A percentile compares a stretch with the other conserved stretches of the same genome.
Evolutionary conservation across 768 basidiomycete genomes (phyloP).

Genomic region (Leccinum subgranulosum): DNA sequence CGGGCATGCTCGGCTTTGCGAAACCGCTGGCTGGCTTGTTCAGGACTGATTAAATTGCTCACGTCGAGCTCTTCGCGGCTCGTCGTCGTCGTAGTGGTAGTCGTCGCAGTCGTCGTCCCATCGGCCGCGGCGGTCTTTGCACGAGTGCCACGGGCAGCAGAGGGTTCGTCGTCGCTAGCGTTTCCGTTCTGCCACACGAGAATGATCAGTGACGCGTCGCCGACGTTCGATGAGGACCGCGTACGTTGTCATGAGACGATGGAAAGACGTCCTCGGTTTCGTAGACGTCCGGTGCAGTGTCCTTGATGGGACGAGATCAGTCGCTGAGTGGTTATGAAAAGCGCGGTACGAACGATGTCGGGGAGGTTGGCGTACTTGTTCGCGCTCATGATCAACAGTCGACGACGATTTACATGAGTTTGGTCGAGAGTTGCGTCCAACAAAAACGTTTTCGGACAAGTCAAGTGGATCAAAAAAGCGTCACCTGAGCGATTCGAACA

Average conservation of each 20-base stretch:
- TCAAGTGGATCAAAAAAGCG: slow-evolving; percentile 35
- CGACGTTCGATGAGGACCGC: slow-evolving; percentile 18
- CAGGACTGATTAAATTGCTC: slow-evolving; percentile 57
- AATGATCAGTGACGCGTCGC: slow-evolving; percentile 1
- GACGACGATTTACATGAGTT: neutral
- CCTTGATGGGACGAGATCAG: slow-evolving; percentile 43
- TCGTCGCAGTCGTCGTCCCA: slow-evolving; percentile 27
- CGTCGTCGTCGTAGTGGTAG: slow-evolving; percentile 15
- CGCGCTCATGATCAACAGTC: slow-evolving; percentile 44
- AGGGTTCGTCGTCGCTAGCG: slow-evolving; percentile 63
- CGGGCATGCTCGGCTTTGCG: slow-evolving; percentile 66
- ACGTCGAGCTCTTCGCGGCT: slow-evolving; percentile 68
- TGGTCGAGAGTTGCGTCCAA: neutral
- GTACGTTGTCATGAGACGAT: slow-evolving; percentile 48
- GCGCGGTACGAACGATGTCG: slow-evolving; percentile 69
- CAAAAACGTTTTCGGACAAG: neutral
- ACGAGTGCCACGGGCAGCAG: slow-evolving; percentile 35
- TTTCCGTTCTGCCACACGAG: slow-evolving; percentile 48
- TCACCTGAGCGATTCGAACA: slow-evolving; percentile 64
- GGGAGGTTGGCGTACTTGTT: slow-evolving; percentile 87
- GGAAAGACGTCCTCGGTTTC: slow-evolving; percentile 83
- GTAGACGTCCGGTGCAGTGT: slow-evolving; percentile 88
- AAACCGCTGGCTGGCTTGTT: slow-evolving; percentile 70
- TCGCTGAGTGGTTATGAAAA: too few relatives aligned
- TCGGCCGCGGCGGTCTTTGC: slow-evolving; percentile 27